Conservation (phyloP, 2,329 filamentous ascomycete species). For the Daldinia eschscholtzii region DNA sequence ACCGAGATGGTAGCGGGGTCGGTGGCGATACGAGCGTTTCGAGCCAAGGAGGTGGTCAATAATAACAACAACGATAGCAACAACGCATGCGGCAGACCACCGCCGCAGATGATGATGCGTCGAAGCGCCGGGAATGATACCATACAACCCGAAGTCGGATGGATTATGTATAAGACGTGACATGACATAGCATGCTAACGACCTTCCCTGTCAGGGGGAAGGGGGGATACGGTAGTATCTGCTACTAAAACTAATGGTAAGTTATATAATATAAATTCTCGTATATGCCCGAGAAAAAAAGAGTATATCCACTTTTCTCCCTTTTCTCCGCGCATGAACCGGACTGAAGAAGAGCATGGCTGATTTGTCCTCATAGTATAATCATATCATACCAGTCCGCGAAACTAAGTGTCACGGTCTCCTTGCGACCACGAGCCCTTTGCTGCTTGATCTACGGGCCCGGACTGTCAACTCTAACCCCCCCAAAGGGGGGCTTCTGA, state of each 20-base stretch:
- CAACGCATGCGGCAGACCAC: conserved; percentile 18
- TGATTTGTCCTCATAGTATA: conserved; percentile 31
- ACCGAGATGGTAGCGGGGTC: conserved; percentile 52
- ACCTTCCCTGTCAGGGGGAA: no score
- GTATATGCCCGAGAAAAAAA: not conserved
- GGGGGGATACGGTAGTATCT: conserved; percentile 20
- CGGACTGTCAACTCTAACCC: conserved; percentile 11
- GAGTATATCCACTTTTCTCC: not conserved
- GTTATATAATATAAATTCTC: conserved; percentile 5
- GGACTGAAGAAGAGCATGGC: not conserved
- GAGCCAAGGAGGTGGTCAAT: conserved; percentile 28
- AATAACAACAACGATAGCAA: no score
- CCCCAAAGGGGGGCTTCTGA: not conserved
- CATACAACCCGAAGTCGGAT: conserved; percentile 50
- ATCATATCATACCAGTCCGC: conserved; percentile 8
- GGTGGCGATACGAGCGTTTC: conserved; percentile 45
- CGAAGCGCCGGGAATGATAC: conserved; percentile 44
- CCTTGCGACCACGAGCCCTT: not conserved
- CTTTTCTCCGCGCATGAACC: not conserved
- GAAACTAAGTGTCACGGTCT: not conserved
- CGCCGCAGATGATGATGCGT: conserved; percentile 7
- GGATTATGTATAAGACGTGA: conserved; percentile 51
- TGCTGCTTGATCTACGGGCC: not conserved
- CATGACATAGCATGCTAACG: not conserved
- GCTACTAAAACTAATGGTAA: conserved; percentile 39